Base-by-base conservation (phyloP, 441 rosid genomes). In the Croton laevigatus region DNA sequence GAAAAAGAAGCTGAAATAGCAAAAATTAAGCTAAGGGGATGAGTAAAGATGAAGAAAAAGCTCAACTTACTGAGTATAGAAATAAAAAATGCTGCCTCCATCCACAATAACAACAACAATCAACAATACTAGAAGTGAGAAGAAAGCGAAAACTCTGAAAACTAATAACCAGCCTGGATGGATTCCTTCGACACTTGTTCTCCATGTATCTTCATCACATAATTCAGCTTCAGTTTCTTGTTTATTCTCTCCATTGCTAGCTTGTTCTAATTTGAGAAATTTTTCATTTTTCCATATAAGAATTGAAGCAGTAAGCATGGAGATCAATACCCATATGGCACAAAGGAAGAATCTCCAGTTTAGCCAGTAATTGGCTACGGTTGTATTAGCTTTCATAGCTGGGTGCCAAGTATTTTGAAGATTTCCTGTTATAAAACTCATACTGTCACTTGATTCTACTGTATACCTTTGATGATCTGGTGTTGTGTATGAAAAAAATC, bases 161-260 rank as follows among this genome's bases (percentile, higher is more conserved):
- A 81, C 89, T 54, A 95, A 91, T 76, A 95, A 81, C 98, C 99
- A 95, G 71, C 90, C 97, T 37, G 98, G 98, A 53, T 89, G 98
- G 69, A 95, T 67, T 67, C 90, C 91, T 70, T 81, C 77, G 2
- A 95, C 84, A 73, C 94, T 91, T 70, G 98, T 94, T 70, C 69
- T 86, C 98, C 98, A 95, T 27, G 90, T 83, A 49, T 95, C 96
- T 62, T 95, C 96, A 38, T 87, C 97, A 51, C 80, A 83, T 62
- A 94, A 76, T 61, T 71, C 72, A 46, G 89, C 89, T 36, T 78
- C 80, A 67, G 78, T 63, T 75, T 84, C 89, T 78, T 78, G 69
- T 45, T 66, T 74, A 42, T 75, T 72, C 19, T 76, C 73, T 72
- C 79, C 90, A 1, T 27, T 27, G 32, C 14, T 42, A 38, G 55